These are phyloP conservation scores for Pyrenochaeta sp. DNA, from an alignment of 2,329 filamentous ascomycete species.

Conservation along the genomic window DNA sequence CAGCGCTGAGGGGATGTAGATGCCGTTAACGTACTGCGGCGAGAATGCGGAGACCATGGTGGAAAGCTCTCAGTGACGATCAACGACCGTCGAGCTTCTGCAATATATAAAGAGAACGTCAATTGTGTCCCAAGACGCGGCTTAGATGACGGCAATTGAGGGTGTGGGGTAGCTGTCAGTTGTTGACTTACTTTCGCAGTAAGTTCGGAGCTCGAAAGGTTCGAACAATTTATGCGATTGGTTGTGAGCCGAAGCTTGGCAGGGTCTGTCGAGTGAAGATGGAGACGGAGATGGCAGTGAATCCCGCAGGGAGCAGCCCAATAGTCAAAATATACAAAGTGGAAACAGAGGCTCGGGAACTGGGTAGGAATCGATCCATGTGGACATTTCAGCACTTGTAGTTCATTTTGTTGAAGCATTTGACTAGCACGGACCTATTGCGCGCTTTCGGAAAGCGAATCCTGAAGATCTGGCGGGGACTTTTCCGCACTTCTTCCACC, in stretches of 20 bases:
- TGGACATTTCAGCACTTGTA: constrained; percentile 5
- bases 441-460: constrained; percentile 31
- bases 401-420: background rate
- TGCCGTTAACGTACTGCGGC: constrained; percentile 77
- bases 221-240: constrained; percentile 23
- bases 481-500: constrained; percentile 2
- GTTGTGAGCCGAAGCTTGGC: constrained; percentile 27
- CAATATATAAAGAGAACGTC: constrained; percentile 1
- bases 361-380: background rate
- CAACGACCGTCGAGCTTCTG: background rate
- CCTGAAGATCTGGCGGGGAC: constrained; percentile 15
- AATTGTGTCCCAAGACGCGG: background rate
- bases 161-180: constrained; percentile 9
- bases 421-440: constrained; percentile 17
- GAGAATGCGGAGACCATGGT: constrained; percentile 25
- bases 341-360: background rate
- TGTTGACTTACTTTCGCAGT: constrained; percentile 15
- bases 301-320: background rate
- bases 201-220: constrained; percentile 23
- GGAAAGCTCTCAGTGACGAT: background rate
- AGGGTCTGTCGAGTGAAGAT: constrained; percentile 17
- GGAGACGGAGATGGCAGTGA: constrained; percentile 9
- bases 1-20: constrained; percentile 84
- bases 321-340: background rate
- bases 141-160: background rate